Evolutionary conservation across 2,329 filamentous ascomycete genomes (phyloP).

Genomic region (Monosporascus sp.): DNA sequence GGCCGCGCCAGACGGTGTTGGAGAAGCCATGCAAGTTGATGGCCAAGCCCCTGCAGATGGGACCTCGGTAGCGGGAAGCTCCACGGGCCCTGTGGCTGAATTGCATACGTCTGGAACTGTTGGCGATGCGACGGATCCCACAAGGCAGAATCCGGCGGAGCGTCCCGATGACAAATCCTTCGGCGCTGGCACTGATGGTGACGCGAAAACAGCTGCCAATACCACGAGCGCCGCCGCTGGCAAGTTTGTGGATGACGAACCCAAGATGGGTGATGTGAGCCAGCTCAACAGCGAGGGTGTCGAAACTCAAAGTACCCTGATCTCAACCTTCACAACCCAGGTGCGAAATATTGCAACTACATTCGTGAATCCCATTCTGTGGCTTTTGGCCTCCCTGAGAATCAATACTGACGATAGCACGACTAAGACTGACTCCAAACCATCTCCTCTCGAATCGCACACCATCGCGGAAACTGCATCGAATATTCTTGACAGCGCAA

Average conservation of each 20-base stretch:
- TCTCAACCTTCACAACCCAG: slow-evolving; percentile 16
- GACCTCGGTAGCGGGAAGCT: background rate
- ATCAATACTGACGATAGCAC: slow-evolving; percentile 15
- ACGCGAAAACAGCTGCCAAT: background rate
- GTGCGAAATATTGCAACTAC: slow-evolving; percentile 17
- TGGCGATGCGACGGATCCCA: background rate
- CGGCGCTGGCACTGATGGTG: background rate
- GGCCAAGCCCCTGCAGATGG: background rate
- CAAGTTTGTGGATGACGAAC: background rate
- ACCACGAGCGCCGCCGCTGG: background rate
- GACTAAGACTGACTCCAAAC: slow-evolving; percentile 10
- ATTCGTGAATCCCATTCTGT: slow-evolving; percentile 10
- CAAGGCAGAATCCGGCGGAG: background rate
- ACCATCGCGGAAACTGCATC: slow-evolving; percentile 1
- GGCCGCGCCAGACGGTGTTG: background rate
- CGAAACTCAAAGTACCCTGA: background rate
- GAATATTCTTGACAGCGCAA: background rate
- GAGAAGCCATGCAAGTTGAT: slow-evolving; percentile 10
- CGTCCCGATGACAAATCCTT: background rate
- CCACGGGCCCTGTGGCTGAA: background rate
- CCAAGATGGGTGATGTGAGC: slow-evolving; percentile 1
- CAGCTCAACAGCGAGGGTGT: slow-evolving; percentile 1
- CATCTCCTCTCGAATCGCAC: slow-evolving; percentile 2
- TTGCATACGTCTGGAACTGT: background rate
- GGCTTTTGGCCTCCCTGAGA: slow-evolving; percentile 14